Evolutionary conservation across 129 eudicot species (phyloP).

Genomic region (Pulicaria dysenterica): DNA sequence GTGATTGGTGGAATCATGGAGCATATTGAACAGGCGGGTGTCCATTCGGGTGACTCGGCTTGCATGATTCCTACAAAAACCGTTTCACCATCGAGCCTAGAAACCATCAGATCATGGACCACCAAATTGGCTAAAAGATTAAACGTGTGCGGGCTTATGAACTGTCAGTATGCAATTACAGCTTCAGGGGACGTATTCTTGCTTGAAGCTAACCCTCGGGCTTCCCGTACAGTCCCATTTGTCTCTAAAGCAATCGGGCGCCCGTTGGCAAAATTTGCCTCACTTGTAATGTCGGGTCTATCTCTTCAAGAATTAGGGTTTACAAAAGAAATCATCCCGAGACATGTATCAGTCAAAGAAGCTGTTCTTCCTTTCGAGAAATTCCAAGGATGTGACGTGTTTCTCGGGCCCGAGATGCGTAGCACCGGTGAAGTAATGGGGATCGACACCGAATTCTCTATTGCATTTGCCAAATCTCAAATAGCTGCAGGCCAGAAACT

Average conservation of each 20-base stretch:
- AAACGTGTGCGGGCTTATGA: conserved; percentile 90
- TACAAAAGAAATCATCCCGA: conserved; percentile 73
- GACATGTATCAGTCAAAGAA: conserved; percentile 85
- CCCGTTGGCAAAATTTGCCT: conserved; percentile 93
- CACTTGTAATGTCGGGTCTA: conserved; percentile 92
- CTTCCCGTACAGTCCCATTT: conserved; percentile 93
- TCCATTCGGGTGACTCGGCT: conserved; percentile 97
- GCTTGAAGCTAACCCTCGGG: conserved; percentile 96
- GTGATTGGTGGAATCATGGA: conserved; percentile 99
- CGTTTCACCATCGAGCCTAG: conserved; percentile 58
- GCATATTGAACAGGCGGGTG: conserved; percentile 98
- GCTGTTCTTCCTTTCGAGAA: conserved; percentile 95
- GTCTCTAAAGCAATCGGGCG: conserved; percentile 97
- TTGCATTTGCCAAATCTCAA: conserved; percentile 93
- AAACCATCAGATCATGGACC: conserved; percentile 95
- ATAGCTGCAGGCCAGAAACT: conserved; percentile 93
- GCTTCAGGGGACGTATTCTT: conserved; percentile 73
- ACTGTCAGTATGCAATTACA: conserved; percentile 91
- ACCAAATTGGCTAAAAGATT: conserved; percentile 73
- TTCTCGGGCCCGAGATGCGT: conserved; percentile 98
- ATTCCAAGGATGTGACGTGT: conserved; percentile 89
- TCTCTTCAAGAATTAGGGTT: conserved; percentile 70
- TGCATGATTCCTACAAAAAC: conserved; percentile 89
- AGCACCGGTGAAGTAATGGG: conserved; percentile 99
- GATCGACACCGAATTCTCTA: conserved; percentile 55